Percentiles rank a stretch among this genome's conserved stretches.
Evolutionary conservation across 352 stramenopile species (phyloP).

Genomic region (Globisporangium ultimum): DNA sequence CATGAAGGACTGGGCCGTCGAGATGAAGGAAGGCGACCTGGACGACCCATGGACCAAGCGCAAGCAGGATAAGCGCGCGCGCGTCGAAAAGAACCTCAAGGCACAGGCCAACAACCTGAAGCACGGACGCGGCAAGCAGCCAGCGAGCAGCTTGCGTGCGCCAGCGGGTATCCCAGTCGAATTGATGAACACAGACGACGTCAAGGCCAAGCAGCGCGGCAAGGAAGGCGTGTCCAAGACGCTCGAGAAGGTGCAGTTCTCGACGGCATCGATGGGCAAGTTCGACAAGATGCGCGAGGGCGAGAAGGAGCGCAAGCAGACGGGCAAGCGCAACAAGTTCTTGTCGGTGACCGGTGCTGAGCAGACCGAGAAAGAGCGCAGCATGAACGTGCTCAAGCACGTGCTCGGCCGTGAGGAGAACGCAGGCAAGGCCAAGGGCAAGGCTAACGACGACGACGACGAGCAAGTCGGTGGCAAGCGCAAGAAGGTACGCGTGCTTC

Average conservation of each 20-base stretch:
- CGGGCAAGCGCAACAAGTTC: slow-evolving; percentile 84
- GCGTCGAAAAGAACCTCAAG: slow-evolving; percentile 92
- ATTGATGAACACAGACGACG: slow-evolving; percentile 70
- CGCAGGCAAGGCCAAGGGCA: slow-evolving; percentile 70
- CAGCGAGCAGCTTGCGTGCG: slow-evolving; percentile 33
- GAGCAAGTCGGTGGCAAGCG: slow-evolving; percentile 40
- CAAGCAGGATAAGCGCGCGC: slow-evolving; percentile 89
- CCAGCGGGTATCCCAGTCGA: slow-evolving; percentile 90
- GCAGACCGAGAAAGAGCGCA: slow-evolving; percentile 76
- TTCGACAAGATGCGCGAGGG: slow-evolving; percentile 93
- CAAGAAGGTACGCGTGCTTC: slow-evolving; percentile 42
- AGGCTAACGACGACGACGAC: slow-evolving; percentile 48
- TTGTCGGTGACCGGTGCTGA: slow-evolving; percentile 68
- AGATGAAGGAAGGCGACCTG: slow-evolving; percentile 92
- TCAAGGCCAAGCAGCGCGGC: slow-evolving; percentile 80
- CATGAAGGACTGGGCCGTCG: slow-evolving; percentile 92
- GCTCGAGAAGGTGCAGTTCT: slow-evolving; percentile 90
- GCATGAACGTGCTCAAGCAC: slow-evolving; percentile 72
- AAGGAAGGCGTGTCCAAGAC: slow-evolving; percentile 88
- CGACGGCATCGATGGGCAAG: slow-evolving; percentile 92
- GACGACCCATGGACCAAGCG: slow-evolving; percentile 93
- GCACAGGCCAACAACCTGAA: slow-evolving; percentile 80
- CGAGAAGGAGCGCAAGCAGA: slow-evolving; percentile 88
- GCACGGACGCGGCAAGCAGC: slow-evolving; percentile 61
- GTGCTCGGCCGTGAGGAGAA: slow-evolving; percentile 78